Percentiles rank a stretch among this genome's conserved stretches.
These are phyloP conservation scores for Clarireedia monteithiana DNA, from an alignment of 2,329 filamentous ascomycete genomes.

Conservation along the genomic window DNA sequence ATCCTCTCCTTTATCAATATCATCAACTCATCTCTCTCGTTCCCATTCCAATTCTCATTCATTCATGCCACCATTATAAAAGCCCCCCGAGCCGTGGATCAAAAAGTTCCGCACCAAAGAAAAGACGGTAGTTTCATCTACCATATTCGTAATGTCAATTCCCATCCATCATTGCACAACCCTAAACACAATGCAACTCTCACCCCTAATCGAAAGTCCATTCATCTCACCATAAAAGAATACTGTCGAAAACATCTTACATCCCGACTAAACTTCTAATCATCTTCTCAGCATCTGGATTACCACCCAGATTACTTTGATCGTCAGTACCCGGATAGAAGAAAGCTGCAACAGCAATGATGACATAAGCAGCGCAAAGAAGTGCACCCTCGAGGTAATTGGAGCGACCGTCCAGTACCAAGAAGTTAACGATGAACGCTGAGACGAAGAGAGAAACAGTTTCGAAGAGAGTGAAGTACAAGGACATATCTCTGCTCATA, in stretches of 20 bases:
- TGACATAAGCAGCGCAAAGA: slow-evolving; percentile 58
- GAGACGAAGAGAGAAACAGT: slow-evolving; percentile 80
- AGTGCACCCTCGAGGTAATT: slow-evolving; percentile 80
- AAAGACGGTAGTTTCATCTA: too few relatives aligned
- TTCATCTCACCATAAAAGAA: not conserved
- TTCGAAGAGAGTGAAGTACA: slow-evolving; percentile 86
- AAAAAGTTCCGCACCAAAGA: too few relatives aligned
- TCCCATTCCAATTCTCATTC: too few relatives aligned
- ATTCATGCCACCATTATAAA: too few relatives aligned
- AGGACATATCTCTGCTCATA: slow-evolving; percentile 59
- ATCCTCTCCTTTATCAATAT: too few relatives aligned
- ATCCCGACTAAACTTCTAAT: slow-evolving; percentile 4
- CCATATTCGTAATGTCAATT: too few relatives aligned
- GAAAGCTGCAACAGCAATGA: slow-evolving; percentile 59
- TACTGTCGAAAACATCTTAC: not conserved
- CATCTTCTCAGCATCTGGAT: slow-evolving; percentile 22
- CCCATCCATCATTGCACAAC: too few relatives aligned
- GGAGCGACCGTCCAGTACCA: slow-evolving; percentile 76
- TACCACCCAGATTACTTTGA: slow-evolving; percentile 34
- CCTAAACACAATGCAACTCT: too few relatives aligned
- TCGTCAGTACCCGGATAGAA: slow-evolving; percentile 51
- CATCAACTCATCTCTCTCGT: too few relatives aligned
- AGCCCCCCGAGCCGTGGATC: too few relatives aligned
- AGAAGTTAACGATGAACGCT: slow-evolving; percentile 79
- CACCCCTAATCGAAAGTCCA: too few relatives aligned